Evolutionary conservation across 2,329 filamentous ascomycete species (phyloP).

Genomic region (Teratosphaeria destructans): DNA sequence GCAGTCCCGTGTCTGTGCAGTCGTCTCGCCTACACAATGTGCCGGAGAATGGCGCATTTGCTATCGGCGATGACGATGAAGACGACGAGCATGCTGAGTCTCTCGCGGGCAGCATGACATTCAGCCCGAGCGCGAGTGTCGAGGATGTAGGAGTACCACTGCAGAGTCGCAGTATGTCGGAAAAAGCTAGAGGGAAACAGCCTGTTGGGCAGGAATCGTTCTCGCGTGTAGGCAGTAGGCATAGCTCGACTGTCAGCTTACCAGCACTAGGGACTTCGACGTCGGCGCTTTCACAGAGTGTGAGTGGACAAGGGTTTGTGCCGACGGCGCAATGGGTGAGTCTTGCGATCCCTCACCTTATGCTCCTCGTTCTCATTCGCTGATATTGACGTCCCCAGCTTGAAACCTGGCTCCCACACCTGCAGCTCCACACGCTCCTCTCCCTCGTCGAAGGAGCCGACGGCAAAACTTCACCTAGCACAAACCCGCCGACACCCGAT

Average conservation of each 20-base stretch:
- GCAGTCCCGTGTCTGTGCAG: constrained; percentile 45
- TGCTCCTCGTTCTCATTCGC: neutral
- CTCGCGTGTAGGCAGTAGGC: constrained; percentile 57
- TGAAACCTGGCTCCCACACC: constrained; percentile 83
- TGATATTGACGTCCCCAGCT: constrained; percentile 42
- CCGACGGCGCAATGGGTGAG: constrained; percentile 70
- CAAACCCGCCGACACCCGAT: constrained; percentile 37
- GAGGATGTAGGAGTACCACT: constrained; percentile 67
- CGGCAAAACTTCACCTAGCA: neutral
- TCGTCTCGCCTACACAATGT: constrained; percentile 54
- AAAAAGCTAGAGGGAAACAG: constrained; percentile 94
- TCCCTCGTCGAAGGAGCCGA: constrained; percentile 52
- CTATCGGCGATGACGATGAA: constrained; percentile 80
- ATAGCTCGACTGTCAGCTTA: constrained; percentile 71
- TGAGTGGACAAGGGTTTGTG: constrained; percentile 39
- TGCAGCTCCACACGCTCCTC: constrained; percentile 79
- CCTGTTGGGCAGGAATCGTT: constrained; percentile 73
- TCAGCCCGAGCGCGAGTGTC: constrained; percentile 44
- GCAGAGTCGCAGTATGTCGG: constrained; percentile 85
- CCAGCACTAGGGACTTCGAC: constrained; percentile 45
- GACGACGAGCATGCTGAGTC: constrained; percentile 51
- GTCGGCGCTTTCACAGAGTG: neutral
- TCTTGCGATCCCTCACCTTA: neutral
- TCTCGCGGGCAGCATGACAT: constrained; percentile 48
- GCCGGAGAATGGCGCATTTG: constrained; percentile 74